Evolutionary conservation across 768 basidiomycete genomes (phyloP).

Genomic region (Pleurotus platypus): DNA sequence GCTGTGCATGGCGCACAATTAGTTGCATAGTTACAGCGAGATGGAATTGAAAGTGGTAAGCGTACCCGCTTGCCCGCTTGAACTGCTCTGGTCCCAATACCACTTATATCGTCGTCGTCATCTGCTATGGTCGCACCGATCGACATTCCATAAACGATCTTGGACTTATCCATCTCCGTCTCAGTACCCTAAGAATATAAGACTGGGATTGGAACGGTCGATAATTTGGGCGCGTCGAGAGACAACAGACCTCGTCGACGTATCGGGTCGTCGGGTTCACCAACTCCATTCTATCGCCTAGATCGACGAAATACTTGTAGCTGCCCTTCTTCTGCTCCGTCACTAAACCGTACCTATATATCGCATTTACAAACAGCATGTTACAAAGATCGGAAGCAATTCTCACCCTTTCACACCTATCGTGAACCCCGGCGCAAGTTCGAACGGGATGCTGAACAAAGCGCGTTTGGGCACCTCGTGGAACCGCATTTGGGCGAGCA

Average conservation of each 20-base stretch:
- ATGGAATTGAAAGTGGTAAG: neutral
- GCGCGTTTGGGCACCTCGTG: conserved; percentile 83
- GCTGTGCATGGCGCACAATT: conserved; percentile 33
- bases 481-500: conserved; percentile 77
- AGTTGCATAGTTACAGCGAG: neutral
- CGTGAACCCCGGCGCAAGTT: conserved; percentile 67
- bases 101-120: conserved; percentile 36
- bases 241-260: conserved; percentile 62
- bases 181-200: conserved; percentile 32
- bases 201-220: neutral
- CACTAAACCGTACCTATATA: conserved; percentile 75
- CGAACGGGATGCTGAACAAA: conserved; percentile 76
- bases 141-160: conserved; percentile 42
- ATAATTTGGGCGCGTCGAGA: too few species aligned
- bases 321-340: conserved; percentile 83
- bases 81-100: conserved; percentile 39
- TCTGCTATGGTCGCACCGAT: conserved; percentile 29
- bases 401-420: conserved; percentile 82
- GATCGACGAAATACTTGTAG: conserved; percentile 81
- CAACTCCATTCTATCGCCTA: conserved; percentile 74
- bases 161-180: conserved; percentile 40
- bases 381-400: conserved; percentile 2
- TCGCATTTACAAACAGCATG: neutral
- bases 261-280: conserved; percentile 68
- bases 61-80: conserved; percentile 49